A percentile compares a stretch with the other conserved stretches of the same genome.
Conservation (phyloP, 148 eudicot species). For the Vaccinium corymbosum region DNA sequence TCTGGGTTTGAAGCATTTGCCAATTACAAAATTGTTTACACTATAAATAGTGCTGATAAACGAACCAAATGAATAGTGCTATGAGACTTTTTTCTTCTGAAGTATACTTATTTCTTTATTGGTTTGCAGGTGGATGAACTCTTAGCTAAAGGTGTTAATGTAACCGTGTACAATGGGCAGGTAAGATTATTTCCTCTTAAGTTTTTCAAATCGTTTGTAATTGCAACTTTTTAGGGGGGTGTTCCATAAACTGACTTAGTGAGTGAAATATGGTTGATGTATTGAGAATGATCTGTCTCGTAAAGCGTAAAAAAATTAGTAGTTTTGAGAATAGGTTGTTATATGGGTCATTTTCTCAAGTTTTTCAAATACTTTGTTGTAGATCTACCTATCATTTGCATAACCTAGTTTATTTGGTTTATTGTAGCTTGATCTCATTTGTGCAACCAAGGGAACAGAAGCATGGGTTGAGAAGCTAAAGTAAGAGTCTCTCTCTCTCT, state of each 20-base stretch:
- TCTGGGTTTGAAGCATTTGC: background rate
- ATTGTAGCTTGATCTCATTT: constrained; percentile 75
- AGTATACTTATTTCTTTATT: background rate
- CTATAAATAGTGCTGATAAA: too few relatives aligned
- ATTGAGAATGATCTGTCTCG: too few relatives aligned
- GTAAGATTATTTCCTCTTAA: constrained; percentile 16
- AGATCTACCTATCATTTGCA: background rate
- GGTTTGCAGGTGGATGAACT: constrained; percentile 45
- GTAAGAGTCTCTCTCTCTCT: constrained; percentile 32
- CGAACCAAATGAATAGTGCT: too few relatives aligned
- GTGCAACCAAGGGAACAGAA: constrained; percentile 80
- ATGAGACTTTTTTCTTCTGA: background rate
- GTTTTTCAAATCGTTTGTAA: too few relatives aligned
- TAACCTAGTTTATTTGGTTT: constrained; percentile 13
- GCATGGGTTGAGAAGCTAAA: constrained; percentile 88
- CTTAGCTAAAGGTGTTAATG: constrained; percentile 32
- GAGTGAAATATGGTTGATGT: too few relatives aligned
- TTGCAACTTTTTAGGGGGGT: too few relatives aligned
- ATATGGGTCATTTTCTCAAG: too few relatives aligned
- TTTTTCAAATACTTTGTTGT: too few relatives aligned
- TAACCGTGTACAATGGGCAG: constrained; percentile 40
- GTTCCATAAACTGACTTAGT: too few relatives aligned
- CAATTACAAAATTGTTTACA: background rate
- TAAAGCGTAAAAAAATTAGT: too few relatives aligned
- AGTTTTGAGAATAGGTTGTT: too few relatives aligned